Evolutionary conservation across 768 basidiomycete genomes (phyloP), one percentile per base, ranked within the genome.

Genomic region (Termitomyces sp.): DNA sequence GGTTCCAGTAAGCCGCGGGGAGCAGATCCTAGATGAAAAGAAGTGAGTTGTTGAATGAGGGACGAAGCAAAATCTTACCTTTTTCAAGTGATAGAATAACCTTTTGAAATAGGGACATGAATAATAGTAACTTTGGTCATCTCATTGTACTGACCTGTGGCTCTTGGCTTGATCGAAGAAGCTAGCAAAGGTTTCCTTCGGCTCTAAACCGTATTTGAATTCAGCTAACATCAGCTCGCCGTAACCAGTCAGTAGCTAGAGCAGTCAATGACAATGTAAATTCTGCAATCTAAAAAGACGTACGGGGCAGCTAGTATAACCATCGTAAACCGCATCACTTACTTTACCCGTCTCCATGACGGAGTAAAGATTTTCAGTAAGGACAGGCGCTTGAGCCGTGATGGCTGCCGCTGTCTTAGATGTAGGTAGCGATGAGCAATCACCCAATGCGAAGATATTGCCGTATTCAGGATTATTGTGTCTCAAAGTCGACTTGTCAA

Each of bases 371-470:
- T 98, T 98, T 73, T 98, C 91, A 1, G 88, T 83, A 47, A 98
- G 79, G 5, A 99, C 88, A 12, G 96, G 96, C 1, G 91, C 87
- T 72, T 99, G 93, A 0, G 85, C 85, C 2, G 91, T 93, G 66
- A 98, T 89, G 6, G 95, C 96, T 15, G 96, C 95, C 0, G 91
- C 93, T 0, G 96, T 99, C 80, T 96, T 99, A 72, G 91, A 93
- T 30, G 94, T 98, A 8, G 96, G 96, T 31, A 97, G 73, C 37
- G 87, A 91, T 24, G 92, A 90, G 67, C 90, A 91, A 69, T 99
- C 96, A n/a, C 96, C 96, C 12, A 98, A 68, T 8, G 92, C 81
- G 72, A 95, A 98, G 33, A 98, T 82, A 70, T 97, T 98, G 42
- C 77, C 74, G 67, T 78, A 90, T 66, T 85, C 81, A 22, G 86